These are phyloP conservation scores for Arachnomyces sp. DNA, from an alignment of 2,329 filamentous ascomycete species.

Conservation along the genomic window DNA sequence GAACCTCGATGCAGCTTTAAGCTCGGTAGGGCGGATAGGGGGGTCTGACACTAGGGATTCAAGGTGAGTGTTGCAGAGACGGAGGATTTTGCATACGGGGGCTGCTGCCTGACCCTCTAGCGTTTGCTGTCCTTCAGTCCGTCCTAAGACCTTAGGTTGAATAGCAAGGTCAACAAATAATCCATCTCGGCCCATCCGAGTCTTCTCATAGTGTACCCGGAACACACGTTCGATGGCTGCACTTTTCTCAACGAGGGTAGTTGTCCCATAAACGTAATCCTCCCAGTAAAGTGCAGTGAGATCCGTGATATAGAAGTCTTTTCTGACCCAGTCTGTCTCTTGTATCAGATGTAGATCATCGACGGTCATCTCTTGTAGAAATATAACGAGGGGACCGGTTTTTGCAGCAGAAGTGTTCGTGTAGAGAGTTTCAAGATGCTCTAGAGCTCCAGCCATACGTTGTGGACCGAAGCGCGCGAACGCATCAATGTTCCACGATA, in stretches of 20 bases:
- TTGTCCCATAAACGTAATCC: conserved; percentile 44
- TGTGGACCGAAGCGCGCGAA: conserved; percentile 28
- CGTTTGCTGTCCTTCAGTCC: too few species aligned
- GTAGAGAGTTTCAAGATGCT: conserved; percentile 27
- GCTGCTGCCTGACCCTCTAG: too few species aligned
- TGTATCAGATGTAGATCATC: conserved; percentile 39
- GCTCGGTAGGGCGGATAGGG: conserved; percentile 42
- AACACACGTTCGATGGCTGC: conserved; percentile 39
- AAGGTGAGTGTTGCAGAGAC: conserved; percentile 51
- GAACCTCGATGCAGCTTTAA: conserved; percentile 36
- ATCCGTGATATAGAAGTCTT: conserved; percentile 42
- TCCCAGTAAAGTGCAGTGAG: conserved; percentile 38
- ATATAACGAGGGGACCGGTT: conserved; percentile 32
- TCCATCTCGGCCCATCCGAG: conserved; percentile 45
- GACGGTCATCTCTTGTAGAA: conserved; percentile 44
- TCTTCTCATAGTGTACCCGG: conserved; percentile 42
- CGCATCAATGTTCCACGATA: conserved; percentile 43
- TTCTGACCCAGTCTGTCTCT: conserved; percentile 38
- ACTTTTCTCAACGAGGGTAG: conserved; percentile 40
- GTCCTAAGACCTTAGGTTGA: background rate
- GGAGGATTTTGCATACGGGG: conserved; percentile 31
- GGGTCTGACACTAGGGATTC: conserved; percentile 45
- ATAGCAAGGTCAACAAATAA: conserved; percentile 43
- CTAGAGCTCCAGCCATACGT: conserved; percentile 36
- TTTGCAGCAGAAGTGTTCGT: conserved; percentile 7